phyloP scores from a whole-genome alignment of 2,329 filamentous ascomycete genomes.

The Penicillium sp. region DNA sequence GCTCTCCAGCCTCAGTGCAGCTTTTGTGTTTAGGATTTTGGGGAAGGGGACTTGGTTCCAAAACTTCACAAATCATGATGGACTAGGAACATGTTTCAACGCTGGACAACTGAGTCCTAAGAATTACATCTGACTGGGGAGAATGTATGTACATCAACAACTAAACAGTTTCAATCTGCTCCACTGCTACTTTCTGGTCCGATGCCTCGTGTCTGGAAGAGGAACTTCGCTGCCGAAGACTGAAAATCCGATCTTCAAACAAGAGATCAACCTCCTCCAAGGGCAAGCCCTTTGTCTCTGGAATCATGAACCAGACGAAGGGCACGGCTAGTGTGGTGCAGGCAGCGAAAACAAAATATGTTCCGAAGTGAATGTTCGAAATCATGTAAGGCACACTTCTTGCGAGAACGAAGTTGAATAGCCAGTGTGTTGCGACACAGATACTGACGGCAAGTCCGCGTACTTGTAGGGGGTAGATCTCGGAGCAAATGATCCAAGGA shows the following conservation, averaged over 20 bases:
- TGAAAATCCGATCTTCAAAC: conserved; percentile 23
- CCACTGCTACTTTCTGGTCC: conserved; percentile 3
- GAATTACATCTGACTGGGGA: too few species aligned
- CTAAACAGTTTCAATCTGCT: conserved; percentile 7
- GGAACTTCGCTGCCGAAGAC: conserved; percentile 1
- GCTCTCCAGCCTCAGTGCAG: neutral
- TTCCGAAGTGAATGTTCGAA: conserved; percentile 34
- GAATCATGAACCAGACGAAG: conserved; percentile 37
- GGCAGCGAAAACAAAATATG: conserved; percentile 31
- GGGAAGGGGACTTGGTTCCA: neutral
- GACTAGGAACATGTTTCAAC: neutral
- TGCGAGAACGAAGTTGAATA: conserved; percentile 75
- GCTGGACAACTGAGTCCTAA: neutral
- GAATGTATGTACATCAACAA: neutral
- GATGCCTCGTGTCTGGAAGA: neutral
- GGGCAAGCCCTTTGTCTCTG: conserved; percentile 39
- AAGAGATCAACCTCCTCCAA: conserved; percentile 40
- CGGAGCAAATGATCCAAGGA: conserved; percentile 73
- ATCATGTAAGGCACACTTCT: conserved; percentile 69
- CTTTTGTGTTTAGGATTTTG: neutral
- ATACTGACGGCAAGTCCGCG: conserved; percentile 70
- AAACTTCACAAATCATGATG: neutral
- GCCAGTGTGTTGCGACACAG: conserved; percentile 71
- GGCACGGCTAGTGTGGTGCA: conserved; percentile 21
- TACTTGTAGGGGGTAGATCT: conserved; percentile 71